These are phyloP conservation scores for Podospora comata DNA, from an alignment of 495 filamentous ascomycete genomes.

Conservation along the genomic window DNA sequence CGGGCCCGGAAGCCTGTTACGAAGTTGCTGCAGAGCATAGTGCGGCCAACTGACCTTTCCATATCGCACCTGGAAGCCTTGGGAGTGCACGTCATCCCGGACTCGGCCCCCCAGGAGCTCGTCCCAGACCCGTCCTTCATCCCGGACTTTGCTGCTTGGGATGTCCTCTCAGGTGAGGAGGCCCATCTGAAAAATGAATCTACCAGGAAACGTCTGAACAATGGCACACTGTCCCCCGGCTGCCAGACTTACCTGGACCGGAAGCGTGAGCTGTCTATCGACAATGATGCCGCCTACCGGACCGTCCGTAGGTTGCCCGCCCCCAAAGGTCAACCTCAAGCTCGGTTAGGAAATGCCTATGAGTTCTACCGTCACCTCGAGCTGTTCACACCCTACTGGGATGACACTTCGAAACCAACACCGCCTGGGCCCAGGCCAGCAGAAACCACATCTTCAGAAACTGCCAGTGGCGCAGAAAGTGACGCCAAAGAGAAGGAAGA, in stretches of 20 bases:
- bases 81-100: conserved; percentile 46
- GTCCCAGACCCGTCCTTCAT: conserved; percentile 48
- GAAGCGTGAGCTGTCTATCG: conserved; percentile 47
- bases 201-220: conserved; percentile 43
- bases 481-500: conserved; percentile 18
- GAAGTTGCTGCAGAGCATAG: conserved; percentile 43
- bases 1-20: conserved; percentile 36
- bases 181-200: conserved; percentile 41
- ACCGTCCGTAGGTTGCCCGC: conserved; percentile 50
- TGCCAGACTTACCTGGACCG: conserved; percentile 51
- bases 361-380: conserved; percentile 58
- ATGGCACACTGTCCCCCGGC: conserved; percentile 48
- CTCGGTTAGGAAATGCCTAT: conserved; percentile 54
- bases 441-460: conserved; percentile 6
- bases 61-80: conserved; percentile 49
- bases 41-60: conserved; percentile 46
- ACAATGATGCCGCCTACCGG: conserved; percentile 51
- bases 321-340: conserved; percentile 43
- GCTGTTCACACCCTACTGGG: conserved; percentile 50
- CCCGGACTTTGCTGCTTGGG: conserved; percentile 47
- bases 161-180: conserved; percentile 42
- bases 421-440: conserved; percentile 12
- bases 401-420: conserved; percentile 46
- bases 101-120: conserved; percentile 42
- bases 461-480: conserved; percentile 18